A percentile compares a stretch with the other conserved stretches of the same genome.
Evolutionary conservation across 208 protist species (phyloP).

Genomic region (Zelonia costaricensis): DNA sequence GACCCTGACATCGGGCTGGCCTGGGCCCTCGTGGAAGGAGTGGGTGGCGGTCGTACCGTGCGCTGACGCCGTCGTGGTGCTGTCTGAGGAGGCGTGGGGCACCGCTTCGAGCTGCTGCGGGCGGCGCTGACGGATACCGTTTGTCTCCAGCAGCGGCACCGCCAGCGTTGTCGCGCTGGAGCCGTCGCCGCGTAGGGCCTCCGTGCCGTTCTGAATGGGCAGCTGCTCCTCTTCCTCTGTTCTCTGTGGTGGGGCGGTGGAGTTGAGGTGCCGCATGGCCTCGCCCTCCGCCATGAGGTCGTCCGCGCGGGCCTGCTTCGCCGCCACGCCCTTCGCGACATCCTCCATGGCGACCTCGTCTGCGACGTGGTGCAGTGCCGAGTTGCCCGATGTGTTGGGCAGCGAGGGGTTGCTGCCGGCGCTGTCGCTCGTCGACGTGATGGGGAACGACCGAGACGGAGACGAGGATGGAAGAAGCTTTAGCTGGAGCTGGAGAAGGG

Average conservation of each 20-base stretch:
- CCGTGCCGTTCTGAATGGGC: no score
- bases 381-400: not conserved
- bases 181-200: not conserved
- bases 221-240: no score
- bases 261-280: not conserved
- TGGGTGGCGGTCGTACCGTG: no score
- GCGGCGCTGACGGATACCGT: no score
- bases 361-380: constrained; percentile 9
- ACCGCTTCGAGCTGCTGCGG: no score
- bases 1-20: not conserved
- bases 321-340: not conserved
- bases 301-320: not conserved
- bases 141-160: not conserved
- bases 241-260: no score
- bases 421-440: not conserved
- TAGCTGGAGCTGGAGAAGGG: no score
- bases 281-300: not conserved
- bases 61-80: no score
- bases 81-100: no score
- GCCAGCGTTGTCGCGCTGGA: not conserved
- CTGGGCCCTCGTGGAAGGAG: no score
- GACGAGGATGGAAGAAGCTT: no score
- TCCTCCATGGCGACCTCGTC: constrained; percentile 17
- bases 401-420: not conserved
- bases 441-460: no score